phyloP scores from a whole-genome alignment of 148 eudicot species.

The Linanthus parryae region DNA sequence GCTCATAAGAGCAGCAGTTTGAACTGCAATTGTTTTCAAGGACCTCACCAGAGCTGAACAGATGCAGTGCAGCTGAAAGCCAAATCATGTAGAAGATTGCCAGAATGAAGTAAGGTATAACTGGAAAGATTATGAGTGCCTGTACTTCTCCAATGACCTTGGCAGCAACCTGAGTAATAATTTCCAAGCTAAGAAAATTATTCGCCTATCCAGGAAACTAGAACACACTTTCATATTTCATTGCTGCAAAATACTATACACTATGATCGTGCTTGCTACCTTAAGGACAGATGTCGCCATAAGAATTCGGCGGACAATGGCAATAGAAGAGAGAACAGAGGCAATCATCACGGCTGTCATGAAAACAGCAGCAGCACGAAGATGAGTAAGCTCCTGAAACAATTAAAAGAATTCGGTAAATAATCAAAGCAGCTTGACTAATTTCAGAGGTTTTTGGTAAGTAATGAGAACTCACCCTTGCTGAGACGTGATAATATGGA shows the following conservation, averaged over 20 bases:
- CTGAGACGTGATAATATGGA: slow-evolving; percentile 70
- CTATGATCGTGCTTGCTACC: slow-evolving; percentile 37
- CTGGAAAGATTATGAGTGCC: slow-evolving; percentile 83
- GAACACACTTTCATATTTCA: no score
- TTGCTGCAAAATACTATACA: not conserved
- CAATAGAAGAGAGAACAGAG: slow-evolving; percentile 74
- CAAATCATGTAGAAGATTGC: slow-evolving; percentile 90
- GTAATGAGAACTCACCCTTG: slow-evolving; percentile 51
- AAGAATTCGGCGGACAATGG: slow-evolving; percentile 86
- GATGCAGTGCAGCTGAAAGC: slow-evolving; percentile 79
- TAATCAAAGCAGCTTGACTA: slow-evolving; percentile 3
- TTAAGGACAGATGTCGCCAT: slow-evolving; percentile 97
- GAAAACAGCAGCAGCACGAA: slow-evolving; percentile 65
- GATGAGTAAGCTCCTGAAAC: slow-evolving; percentile 76
- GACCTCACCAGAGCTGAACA: slow-evolving; percentile 84
- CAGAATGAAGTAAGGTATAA: slow-evolving; percentile 67
- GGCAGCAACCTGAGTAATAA: slow-evolving; percentile 93
- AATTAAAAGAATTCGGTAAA: slow-evolving; percentile 11
- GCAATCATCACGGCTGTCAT: slow-evolving; percentile 77
- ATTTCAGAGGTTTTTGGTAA: no score
- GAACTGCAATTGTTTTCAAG: slow-evolving; percentile 64
- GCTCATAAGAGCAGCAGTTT: slow-evolving; percentile 91
- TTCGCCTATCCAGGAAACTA: no score
- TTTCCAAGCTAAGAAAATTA: no score
- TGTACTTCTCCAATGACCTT: slow-evolving; percentile 98